A percentile compares a stretch with the other conserved stretches of the same genome.
These are phyloP conservation scores for Flaveria ramosissima DNA, from an alignment of 129 eudicot genomes.

Conservation along the genomic window DNA sequence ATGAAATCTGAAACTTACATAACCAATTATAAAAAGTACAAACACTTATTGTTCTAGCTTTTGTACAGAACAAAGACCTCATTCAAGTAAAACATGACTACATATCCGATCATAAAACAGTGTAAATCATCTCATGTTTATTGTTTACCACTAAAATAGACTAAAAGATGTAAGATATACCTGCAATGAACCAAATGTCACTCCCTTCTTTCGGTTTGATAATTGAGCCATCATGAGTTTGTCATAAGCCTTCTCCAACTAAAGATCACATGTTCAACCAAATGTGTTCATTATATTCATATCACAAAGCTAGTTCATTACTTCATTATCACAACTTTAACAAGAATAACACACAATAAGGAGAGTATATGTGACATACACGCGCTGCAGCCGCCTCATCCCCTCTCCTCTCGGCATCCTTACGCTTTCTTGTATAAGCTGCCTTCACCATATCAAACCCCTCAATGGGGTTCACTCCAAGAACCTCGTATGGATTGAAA, in stretches of 20 bases:
- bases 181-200: slow-evolving; percentile 72
- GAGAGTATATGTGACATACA: slow-evolving; percentile 40
- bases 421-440: slow-evolving; percentile 69
- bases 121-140: slow-evolving; percentile 7
- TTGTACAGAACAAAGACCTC: not conserved
- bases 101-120: not conserved
- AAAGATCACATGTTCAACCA: slow-evolving; percentile 25
- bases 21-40: not conserved
- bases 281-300: not conserved
- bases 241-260: slow-evolving; percentile 93
- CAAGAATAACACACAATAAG: not conserved
- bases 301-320: not conserved
- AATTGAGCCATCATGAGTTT: slow-evolving; percentile 85
- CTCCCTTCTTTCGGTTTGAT: slow-evolving; percentile 78
- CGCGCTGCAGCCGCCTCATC: slow-evolving; percentile 66
- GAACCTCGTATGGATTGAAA: slow-evolving; percentile 81
- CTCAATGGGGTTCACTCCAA: slow-evolving; percentile 80
- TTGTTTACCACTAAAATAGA: not conserved
- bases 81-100: not conserved
- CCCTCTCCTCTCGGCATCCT: slow-evolving; percentile 92
- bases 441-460: slow-evolving; percentile 86
- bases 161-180: slow-evolving; percentile 30
- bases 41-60: not conserved
- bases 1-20: not conserved
- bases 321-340: not conserved